These are phyloP conservation scores for Debaryomycetaceae sp. DNA, from an alignment of 1,139 yeast genomes.

Conservation along the genomic window DNA sequence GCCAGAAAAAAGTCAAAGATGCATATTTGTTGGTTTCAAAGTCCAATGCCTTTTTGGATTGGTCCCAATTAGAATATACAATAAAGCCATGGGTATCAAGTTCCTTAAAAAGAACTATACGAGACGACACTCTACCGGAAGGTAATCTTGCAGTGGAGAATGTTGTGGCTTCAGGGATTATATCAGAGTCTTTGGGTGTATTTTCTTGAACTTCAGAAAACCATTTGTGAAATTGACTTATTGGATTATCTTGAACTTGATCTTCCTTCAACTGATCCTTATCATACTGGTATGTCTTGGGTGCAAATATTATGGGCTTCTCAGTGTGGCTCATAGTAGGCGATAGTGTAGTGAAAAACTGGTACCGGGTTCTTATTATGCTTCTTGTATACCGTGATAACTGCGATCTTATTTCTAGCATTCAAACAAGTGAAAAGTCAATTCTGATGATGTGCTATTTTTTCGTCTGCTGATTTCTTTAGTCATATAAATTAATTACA, in stretches of 20 bases:
- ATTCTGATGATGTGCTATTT: no score
- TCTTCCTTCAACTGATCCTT: conserved; percentile 57
- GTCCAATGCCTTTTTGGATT: conserved; percentile 77
- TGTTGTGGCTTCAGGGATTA: conserved; percentile 74
- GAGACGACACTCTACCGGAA: conserved; percentile 79
- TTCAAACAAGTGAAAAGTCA: no score
- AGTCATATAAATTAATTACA: not conserved
- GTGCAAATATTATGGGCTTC: conserved; percentile 58
- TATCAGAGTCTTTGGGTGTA: conserved; percentile 35
- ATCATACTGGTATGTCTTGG: conserved; percentile 84
- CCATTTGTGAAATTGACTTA: conserved; percentile 79
- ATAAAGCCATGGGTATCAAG: conserved; percentile 81
- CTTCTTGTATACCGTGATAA: no score
- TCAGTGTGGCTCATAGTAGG: conserved; percentile 5
- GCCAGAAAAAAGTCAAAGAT: conserved; percentile 91
- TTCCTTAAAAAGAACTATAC: conserved; percentile 85
- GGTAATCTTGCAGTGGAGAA: conserved; percentile 87
- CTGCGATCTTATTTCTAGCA: no score
- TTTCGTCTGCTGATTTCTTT: no score
- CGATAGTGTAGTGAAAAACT: no score
- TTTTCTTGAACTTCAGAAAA: conserved; percentile 67
- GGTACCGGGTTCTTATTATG: no score
- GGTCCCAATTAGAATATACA: conserved; percentile 89
- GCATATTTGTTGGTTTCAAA: conserved; percentile 71
- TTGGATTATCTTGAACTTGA: conserved; percentile 60